Percentiles rank a stretch among this genome's conserved stretches.
These are phyloP conservation scores for Mortierella claussenii DNA, from an alignment of 192 early-diverging fungal genomes.

Conservation along the genomic window DNA sequence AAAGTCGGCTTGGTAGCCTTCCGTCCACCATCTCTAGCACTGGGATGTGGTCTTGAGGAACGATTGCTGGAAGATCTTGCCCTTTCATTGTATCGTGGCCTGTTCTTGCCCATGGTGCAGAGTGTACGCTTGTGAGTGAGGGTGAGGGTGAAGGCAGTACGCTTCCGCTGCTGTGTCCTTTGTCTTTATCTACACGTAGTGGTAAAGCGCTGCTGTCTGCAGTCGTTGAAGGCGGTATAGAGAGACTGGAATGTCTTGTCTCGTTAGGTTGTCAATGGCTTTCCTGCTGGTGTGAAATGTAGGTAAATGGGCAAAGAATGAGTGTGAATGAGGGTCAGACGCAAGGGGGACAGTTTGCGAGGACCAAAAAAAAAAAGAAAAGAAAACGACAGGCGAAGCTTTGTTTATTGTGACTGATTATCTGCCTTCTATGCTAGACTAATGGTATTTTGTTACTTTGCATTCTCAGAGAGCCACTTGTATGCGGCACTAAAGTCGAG, in stretches of 20 bases:
- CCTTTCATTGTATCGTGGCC: slow-evolving; percentile 67
- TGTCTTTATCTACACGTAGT: no score
- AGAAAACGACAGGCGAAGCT: no score
- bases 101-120: slow-evolving; percentile 59
- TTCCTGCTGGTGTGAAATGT: not conserved
- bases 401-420: not conserved
- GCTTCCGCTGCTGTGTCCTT: no score
- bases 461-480: slow-evolving; percentile 58
- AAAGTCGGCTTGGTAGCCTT: slow-evolving; percentile 38
- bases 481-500: slow-evolving; percentile 90
- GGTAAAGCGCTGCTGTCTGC: no score
- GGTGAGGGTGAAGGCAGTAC: no score
- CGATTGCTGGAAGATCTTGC: slow-evolving; percentile 61
- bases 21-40: slow-evolving; percentile 62
- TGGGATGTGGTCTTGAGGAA: slow-evolving; percentile 56
- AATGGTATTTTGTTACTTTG: slow-evolving; percentile 10
- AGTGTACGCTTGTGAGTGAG: no score
- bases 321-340: no score
- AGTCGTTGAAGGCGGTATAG: no score
- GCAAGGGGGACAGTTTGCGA: no score
- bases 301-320: no score
- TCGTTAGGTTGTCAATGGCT: no score
- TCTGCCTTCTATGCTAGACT: not conserved
- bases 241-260: no score
- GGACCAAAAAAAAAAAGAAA: slow-evolving; percentile 26